These are phyloP conservation scores for Penicillium simplicissimum DNA, from an alignment of 495 filamentous ascomycete genomes.

Conservation along the genomic window DNA sequence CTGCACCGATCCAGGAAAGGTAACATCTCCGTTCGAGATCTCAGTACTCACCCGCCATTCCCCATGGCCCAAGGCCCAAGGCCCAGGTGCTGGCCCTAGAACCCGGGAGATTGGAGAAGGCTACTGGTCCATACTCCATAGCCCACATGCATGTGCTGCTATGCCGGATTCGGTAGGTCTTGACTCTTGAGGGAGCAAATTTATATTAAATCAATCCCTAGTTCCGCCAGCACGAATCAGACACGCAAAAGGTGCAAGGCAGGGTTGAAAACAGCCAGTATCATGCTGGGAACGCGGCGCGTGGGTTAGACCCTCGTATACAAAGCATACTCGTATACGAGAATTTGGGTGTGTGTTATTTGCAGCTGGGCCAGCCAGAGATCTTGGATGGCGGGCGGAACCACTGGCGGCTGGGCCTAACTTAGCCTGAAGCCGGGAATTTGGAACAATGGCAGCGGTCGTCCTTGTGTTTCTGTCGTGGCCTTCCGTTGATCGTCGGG, in stretches of 20 bases:
- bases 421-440: neutral
- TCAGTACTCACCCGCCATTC: neutral
- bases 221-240: neutral
- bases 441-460: neutral
- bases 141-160: slow-evolving; percentile 14
- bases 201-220: neutral
- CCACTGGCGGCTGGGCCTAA: neutral
- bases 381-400: no score
- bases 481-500: neutral
- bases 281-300: neutral
- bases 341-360: neutral
- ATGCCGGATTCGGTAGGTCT: slow-evolving; percentile 14
- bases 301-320: neutral
- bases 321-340: neutral
- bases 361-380: neutral
- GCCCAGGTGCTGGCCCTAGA: neutral
- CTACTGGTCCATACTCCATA: slow-evolving; percentile 6
- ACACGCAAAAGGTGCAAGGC: neutral
- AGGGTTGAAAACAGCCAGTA: neutral
- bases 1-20: slow-evolving; percentile 10
- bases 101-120: slow-evolving; percentile 13
- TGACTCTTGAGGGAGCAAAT: slow-evolving; percentile 14
- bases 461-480: neutral
- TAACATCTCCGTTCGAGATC: slow-evolving; percentile 22
- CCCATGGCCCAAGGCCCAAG: slow-evolving; percentile 12